Base-by-base conservation (phyloP, 371 early-diverging fungal species). In the Mortierella sp. region DNA sequence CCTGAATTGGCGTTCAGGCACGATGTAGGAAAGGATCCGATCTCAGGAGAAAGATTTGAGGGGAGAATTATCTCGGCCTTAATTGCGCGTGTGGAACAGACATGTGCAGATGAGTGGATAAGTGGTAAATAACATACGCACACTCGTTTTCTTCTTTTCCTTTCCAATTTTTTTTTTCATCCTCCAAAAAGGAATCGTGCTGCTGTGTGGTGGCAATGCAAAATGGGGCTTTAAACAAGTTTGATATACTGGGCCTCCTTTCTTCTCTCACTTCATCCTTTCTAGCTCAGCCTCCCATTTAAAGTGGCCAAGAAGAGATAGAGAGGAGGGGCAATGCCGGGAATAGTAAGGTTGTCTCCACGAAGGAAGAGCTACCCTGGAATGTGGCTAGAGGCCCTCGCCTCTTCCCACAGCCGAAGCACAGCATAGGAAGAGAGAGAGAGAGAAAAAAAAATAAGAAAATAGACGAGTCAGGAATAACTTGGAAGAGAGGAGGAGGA, bases 271-370 rank as follows among this genome's bases (percentile, higher is more conserved):
- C 23, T n/a, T 37, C 21, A 5, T 16, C 43, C n/a, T 57, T 7
- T n/a, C 5, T 7, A 26, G n/a, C 9, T 15, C 53, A 51, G 52
- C 43, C 52, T 61, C 1, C 19, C 25, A 47, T 28, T 28, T 19
- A 61, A 28, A 30, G 19, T 30, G 37, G 30, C 60, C 37, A 44
- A 25, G 25, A 19, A 45, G 60, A 19, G 60, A 43, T 59, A 37
- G 21, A 45, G 15, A 59, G 25, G 45, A 30, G 45, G 18, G 60
- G 45, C 45, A 37, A 15, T 18, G 23, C 18, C 23, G 37, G 23
- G 45, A 59, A 25, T 30, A 18, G 45, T 45, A 37, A 37, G 37
- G 18, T 59, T 59, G 30, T 57, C 19, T 1, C 15, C 7, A 11
- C 21, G 15, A 37, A 19, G 3, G 37, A 43, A 14, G 18, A 43